Evolutionary conservation across 2,329 filamentous ascomycete species (phyloP).

Genomic region (Waltergamsia citrina): DNA sequence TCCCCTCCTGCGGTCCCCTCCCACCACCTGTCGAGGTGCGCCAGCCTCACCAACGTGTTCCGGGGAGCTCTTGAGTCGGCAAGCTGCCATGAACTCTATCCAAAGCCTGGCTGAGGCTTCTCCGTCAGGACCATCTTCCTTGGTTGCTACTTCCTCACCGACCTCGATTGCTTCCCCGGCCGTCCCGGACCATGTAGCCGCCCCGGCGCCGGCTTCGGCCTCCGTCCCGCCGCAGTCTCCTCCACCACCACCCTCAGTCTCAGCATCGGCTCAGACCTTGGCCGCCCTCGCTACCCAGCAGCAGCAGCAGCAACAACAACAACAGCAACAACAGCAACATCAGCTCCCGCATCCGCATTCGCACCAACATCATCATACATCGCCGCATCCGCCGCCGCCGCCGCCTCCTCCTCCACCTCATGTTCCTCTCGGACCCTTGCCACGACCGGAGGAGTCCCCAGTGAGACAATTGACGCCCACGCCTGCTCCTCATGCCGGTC

Average conservation of each 20-base stretch:
- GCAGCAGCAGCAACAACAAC: slow-evolving; percentile 6
- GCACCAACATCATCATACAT: slow-evolving; percentile 7
- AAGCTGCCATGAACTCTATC: slow-evolving; percentile 25
- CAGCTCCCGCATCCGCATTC: no score
- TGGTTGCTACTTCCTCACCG: slow-evolving; percentile 10
- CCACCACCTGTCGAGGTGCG: no score
- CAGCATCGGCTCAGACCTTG: slow-evolving; percentile 6
- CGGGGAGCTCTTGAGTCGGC: background rate
- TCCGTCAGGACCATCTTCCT: slow-evolving; percentile 14
- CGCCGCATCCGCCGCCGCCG: no score
- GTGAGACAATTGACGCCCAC: slow-evolving; percentile 1
- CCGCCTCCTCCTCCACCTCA: background rate
- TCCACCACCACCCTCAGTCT: slow-evolving; percentile 11
- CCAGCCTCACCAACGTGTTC: background rate
- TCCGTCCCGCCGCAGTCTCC: slow-evolving; percentile 9
- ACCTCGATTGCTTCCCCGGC: slow-evolving; percentile 10
- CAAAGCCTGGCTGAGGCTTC: slow-evolving; percentile 24
- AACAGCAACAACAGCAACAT: slow-evolving; percentile 6
- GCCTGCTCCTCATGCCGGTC: background rate
- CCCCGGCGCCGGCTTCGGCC: slow-evolving; percentile 6
- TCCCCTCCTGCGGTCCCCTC: no score
- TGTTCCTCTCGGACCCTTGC: background rate
- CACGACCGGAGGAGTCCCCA: slow-evolving; percentile 4
- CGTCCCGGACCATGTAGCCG: background rate
- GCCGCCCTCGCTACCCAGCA: slow-evolving; percentile 4